Conservation (phyloP, 495 filamentous ascomycete genomes). For the Neurospora cerealis region DNA sequence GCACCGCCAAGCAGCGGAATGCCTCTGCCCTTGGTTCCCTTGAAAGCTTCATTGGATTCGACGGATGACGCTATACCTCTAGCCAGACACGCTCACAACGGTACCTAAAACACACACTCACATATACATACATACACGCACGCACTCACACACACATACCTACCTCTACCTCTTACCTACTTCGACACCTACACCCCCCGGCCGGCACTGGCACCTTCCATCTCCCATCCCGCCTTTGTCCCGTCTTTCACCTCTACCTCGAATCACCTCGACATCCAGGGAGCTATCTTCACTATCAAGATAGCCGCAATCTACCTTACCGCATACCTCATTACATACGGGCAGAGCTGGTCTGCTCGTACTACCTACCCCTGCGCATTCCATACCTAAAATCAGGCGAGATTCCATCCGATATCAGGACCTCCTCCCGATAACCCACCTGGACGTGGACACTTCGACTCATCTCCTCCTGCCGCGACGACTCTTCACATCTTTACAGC, state of each 20-base stretch:
- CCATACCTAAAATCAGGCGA: constrained; percentile 5
- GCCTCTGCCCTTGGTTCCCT: neutral
- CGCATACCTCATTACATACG: neutral
- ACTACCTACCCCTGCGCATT: neutral
- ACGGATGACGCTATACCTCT: neutral
- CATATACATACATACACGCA: neutral
- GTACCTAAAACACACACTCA: neutral
- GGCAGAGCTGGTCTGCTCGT: neutral
- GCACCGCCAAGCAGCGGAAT: neutral
- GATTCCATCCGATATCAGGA: constrained; percentile 1
- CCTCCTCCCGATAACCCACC: neutral
- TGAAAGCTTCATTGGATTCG: neutral
- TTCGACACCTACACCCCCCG: neutral
- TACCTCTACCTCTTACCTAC: neutral
- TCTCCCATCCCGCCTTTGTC: neutral
- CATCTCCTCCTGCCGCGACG: neutral
- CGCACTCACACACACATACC: neutral
- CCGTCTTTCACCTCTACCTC: neutral
- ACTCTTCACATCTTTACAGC: neutral
- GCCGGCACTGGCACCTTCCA: neutral
- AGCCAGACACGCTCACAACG: neutral
- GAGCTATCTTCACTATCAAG: neutral
- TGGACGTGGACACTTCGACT: neutral
- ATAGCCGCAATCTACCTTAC: neutral
- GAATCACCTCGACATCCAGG: neutral